A percentile compares a stretch with the other conserved stretches of the same genome.
Conservation (phyloP, 805 yeast genomes). For the Kurtzmaniella cleridarum region DNA sequence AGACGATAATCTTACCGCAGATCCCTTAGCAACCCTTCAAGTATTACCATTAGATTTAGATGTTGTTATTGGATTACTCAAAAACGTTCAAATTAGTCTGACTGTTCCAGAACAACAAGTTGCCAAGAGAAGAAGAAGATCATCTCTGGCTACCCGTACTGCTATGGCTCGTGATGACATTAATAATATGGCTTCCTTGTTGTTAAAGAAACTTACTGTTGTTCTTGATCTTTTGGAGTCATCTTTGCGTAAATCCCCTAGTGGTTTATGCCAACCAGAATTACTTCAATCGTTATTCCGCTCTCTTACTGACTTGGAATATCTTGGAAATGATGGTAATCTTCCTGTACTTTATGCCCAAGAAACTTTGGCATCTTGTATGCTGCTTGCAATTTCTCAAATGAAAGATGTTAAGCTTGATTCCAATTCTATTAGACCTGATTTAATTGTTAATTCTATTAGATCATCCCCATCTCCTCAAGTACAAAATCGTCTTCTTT, state of each 20-base stretch:
- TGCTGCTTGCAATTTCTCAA: slow-evolving; percentile 61
- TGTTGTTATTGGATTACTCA: slow-evolving; percentile 54
- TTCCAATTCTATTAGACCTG: slow-evolving; percentile 73
- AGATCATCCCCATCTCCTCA: slow-evolving; percentile 89
- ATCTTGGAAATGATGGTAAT: slow-evolving; percentile 86
- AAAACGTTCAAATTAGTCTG: slow-evolving; percentile 52
- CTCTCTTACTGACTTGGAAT: slow-evolving; percentile 67
- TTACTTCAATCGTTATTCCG: slow-evolving; percentile 51
- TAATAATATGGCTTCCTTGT: slow-evolving; percentile 68
- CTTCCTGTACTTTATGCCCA: slow-evolving; percentile 88
- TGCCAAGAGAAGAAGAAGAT: slow-evolving; percentile 75
- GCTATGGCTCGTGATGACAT: slow-evolving; percentile 70
- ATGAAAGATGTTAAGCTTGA: slow-evolving; percentile 44
- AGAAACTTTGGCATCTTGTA: slow-evolving; percentile 83
- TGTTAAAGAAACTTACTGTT: slow-evolving; percentile 71
- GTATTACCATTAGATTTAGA: slow-evolving; percentile 49
- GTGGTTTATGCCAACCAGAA: slow-evolving; percentile 34
- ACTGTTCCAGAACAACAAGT: slow-evolving; percentile 42
- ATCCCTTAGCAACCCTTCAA: slow-evolving; percentile 46
- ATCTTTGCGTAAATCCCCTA: slow-evolving; percentile 30
- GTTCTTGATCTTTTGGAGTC: slow-evolving; percentile 73
- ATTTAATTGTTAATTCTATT: slow-evolving; percentile 83
- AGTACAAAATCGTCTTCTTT: slow-evolving; percentile 81
- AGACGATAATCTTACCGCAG: slow-evolving; percentile 18
- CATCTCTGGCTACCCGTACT: slow-evolving; percentile 70